Percentiles rank a stretch among this genome's conserved stretches.
Evolutionary conservation across 495 filamentous ascomycete genomes (phyloP).

Genomic region (Aspergillus leporis): DNA sequence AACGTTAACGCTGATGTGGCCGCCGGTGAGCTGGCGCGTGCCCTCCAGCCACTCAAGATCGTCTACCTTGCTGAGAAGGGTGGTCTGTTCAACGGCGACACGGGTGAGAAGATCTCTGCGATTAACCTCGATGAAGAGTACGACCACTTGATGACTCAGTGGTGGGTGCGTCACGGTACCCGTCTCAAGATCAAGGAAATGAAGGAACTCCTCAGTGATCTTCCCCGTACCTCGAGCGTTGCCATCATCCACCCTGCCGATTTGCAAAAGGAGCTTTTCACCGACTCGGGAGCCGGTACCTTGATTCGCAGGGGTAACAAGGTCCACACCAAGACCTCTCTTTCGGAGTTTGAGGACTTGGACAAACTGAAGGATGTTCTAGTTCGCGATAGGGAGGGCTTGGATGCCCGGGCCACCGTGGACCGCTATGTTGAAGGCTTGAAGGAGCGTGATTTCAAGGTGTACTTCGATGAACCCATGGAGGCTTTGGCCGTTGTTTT

Average conservation of each 20-base stretch:
- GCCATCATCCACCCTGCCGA: conserved; percentile 96
- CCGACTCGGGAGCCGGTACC: conserved; percentile 92
- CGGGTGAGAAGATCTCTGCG: conserved; percentile 91
- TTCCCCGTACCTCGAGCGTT: conserved; percentile 91
- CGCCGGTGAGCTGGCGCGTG: conserved; percentile 86
- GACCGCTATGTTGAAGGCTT: conserved; percentile 83
- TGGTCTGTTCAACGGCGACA: conserved; percentile 90
- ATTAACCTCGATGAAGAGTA: conserved; percentile 99
- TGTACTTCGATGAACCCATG: conserved; percentile 96
- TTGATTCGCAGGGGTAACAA: conserved; percentile 93
- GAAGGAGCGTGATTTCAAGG: conserved; percentile 77
- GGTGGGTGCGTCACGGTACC: conserved; percentile 96
- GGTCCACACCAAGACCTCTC: conserved; percentile 68
- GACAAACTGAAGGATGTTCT: conserved; percentile 78
- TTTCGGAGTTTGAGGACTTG: conserved; percentile 80
- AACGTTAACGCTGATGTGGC: conserved; percentile 99
- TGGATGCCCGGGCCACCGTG: conserved; percentile 80
- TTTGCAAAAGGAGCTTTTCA: conserved; percentile 95
- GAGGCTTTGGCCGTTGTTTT: conserved; percentile 93
- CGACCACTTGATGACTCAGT: conserved; percentile 89
- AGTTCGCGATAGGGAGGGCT: conserved; percentile 79
- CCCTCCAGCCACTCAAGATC: conserved; percentile 93
- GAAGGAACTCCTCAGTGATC: conserved; percentile 83
- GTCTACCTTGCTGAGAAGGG: conserved; percentile 98
- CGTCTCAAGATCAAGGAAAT: conserved; percentile 98